These are phyloP conservation scores for Pneumocystis jirovecii DNA, from an alignment of 1,139 yeast species.

Conservation along the genomic window DNA sequence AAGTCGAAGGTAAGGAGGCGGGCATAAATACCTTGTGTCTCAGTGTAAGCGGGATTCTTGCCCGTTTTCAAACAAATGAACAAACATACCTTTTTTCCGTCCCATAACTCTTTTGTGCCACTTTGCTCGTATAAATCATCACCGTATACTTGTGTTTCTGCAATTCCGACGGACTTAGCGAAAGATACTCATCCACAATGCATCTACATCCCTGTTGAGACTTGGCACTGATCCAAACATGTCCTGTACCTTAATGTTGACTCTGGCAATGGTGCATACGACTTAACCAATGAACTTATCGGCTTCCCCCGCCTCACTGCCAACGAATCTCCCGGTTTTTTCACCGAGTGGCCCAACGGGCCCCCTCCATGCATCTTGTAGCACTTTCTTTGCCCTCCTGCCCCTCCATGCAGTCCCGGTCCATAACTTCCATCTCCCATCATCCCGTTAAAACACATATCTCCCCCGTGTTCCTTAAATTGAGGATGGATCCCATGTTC, in stretches of 20 bases:
- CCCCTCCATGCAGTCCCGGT: not conserved
- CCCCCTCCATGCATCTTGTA: not conserved
- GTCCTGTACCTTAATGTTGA: not conserved
- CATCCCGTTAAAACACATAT: not conserved
- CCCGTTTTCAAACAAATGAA: no score
- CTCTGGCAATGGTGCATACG: not conserved
- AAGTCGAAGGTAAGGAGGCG: not conserved
- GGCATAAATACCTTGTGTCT: not conserved
- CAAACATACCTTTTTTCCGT: not conserved
- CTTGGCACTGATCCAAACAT: not conserved
- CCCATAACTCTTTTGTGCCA: constrained; percentile 2
- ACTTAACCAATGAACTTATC: not conserved
- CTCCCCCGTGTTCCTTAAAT: not conserved
- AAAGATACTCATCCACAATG: not conserved
- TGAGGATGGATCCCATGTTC: not conserved
- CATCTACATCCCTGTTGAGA: not conserved
- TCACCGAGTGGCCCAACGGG: not conserved
- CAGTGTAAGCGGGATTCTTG: no score
- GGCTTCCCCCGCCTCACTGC: not conserved
- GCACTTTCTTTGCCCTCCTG: not conserved
- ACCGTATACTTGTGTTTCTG: not conserved
- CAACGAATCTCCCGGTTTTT: not conserved
- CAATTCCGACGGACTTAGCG: not conserved
- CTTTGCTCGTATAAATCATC: not conserved
- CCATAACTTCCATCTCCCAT: not conserved